These are phyloP conservation scores for Sequoia sempervirens DNA, from an alignment of 75 land plant species.

Conservation along the genomic window DNA sequence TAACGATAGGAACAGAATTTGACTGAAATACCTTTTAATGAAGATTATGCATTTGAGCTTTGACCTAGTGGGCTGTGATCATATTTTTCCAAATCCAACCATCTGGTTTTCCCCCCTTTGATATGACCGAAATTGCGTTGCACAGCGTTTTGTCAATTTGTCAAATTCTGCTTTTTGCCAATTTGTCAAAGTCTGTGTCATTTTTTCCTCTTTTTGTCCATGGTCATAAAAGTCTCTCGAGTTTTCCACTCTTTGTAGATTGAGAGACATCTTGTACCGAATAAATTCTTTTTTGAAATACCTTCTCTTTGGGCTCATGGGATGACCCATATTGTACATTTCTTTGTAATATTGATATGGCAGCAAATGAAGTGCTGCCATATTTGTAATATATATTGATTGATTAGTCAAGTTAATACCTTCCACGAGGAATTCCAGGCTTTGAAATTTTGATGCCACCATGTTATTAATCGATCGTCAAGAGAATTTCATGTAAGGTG, in stretches of 20 bases:
- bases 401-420: background rate
- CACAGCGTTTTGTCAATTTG: background rate
- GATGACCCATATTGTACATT: constrained; percentile 2
- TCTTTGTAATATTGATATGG: constrained; percentile 4
- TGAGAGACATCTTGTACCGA: background rate
- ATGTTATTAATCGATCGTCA: too few species aligned
- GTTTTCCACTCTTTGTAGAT: background rate
- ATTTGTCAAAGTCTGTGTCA: too few species aligned
- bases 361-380: constrained; percentile 4
- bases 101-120: background rate
- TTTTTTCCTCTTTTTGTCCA: background rate
- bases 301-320: background rate
- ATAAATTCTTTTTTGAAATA: background rate
- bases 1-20: background rate
- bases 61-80: background rate
- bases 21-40: background rate
- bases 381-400: constrained; percentile 11
- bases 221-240: background rate
- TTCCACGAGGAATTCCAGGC: background rate
- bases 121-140: background rate
- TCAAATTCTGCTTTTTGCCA: too few species aligned
- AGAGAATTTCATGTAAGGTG: background rate
- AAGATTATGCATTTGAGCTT: background rate
- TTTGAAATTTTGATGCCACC: background rate
- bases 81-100: background rate